Evolutionary conservation across 2,329 filamentous ascomycete genomes (phyloP).

Genomic region (Clarireedia paspali): DNA sequence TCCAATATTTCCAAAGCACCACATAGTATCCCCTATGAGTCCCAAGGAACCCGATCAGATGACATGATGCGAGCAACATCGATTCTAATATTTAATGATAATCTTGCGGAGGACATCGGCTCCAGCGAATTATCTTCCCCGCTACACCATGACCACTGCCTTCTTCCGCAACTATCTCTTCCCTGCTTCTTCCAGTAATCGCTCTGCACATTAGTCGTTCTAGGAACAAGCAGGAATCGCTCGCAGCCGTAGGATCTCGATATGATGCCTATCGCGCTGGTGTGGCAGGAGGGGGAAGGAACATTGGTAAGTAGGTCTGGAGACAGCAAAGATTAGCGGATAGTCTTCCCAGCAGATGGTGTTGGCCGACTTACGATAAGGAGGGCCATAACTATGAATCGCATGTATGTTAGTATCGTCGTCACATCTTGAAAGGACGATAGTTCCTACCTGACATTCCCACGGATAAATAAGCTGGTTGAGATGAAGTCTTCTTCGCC

Average conservation of each 20-base stretch:
- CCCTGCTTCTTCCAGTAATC: background rate
- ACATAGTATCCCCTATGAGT: too few relatives aligned
- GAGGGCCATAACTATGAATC: slow-evolving; percentile 26
- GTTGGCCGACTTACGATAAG: slow-evolving; percentile 34
- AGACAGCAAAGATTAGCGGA: background rate
- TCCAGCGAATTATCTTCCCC: too few relatives aligned
- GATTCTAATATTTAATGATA: too few relatives aligned
- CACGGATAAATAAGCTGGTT: slow-evolving; percentile 67
- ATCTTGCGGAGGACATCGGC: too few relatives aligned
- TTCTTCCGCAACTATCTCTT: background rate
- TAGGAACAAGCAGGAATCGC: too few relatives aligned
- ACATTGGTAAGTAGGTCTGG: slow-evolving; percentile 56
- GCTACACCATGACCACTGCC: too few relatives aligned
- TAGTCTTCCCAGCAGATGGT: background rate
- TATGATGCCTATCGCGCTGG: slow-evolving; percentile 33
- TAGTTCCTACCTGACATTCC: slow-evolving; percentile 60
- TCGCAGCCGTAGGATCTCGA: too few relatives aligned
- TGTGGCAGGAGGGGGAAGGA: slow-evolving; percentile 48
- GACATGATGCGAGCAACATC: too few relatives aligned
- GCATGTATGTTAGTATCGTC: background rate
- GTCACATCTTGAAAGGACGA: background rate
- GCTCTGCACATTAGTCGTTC: too few relatives aligned
- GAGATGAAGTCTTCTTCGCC: slow-evolving; percentile 53
- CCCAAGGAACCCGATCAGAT: too few relatives aligned
- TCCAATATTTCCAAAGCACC: too few relatives aligned